These are phyloP conservation scores for Emergomyces pasteurianus DNA, from an alignment of 2,329 filamentous ascomycete genomes.

Conservation along the genomic window DNA sequence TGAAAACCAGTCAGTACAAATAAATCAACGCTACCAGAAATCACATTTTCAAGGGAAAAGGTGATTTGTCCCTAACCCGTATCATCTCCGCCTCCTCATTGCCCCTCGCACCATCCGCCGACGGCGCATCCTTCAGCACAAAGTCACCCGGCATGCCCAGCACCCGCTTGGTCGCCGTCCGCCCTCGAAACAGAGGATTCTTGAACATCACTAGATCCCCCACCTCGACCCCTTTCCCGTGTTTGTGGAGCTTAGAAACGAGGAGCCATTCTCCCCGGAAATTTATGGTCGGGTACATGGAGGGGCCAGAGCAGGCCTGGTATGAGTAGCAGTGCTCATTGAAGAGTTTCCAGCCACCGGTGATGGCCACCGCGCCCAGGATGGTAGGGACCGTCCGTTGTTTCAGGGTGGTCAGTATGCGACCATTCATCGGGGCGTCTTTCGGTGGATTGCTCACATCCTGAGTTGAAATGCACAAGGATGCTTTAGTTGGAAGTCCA, in stretches of 20 bases:
- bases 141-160: conserved; percentile 56
- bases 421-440: not conserved
- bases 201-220: conserved; percentile 75
- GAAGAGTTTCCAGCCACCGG: conserved; percentile 26
- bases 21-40: not conserved
- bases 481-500: not conserved
- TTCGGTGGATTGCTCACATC: conserved; percentile 1
- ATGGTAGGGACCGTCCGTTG: conserved; percentile 16
- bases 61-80: conserved; percentile 33
- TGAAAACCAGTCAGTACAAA: conserved; percentile 3
- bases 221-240: conserved; percentile 56
- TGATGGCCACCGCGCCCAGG: conserved; percentile 21
- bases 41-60: not conserved
- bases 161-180: conserved; percentile 65
- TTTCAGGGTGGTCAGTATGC: not conserved
- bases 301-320: conserved; percentile 55
- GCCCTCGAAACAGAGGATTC: conserved; percentile 54
- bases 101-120: conserved; percentile 19
- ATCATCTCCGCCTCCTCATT: conserved; percentile 28
- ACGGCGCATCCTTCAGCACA: conserved; percentile 34
- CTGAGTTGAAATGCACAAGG: not conserved
- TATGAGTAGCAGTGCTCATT: conserved; percentile 51
- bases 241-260: conserved; percentile 54
- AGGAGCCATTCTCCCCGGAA: conserved; percentile 56
- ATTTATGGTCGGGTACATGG: conserved; percentile 79